Conservation (phyloP, 169 alveolate species). For the Eimeria praecox region DNA sequence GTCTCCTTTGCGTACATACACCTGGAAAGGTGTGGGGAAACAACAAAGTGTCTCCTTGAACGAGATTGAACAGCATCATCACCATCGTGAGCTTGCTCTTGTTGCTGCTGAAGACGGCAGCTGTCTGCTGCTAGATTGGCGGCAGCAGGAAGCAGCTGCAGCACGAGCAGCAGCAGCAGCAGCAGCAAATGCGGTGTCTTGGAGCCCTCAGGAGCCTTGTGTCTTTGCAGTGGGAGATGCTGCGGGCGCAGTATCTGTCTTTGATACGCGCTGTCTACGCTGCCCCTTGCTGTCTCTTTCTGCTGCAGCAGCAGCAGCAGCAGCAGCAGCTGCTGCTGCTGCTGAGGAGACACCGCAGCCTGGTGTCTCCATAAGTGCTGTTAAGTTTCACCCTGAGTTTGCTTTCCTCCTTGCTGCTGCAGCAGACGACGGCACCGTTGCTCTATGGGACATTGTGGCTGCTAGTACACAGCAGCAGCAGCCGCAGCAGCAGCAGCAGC, state of each 20-base stretch:
- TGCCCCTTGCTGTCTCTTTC: conserved; percentile 19
- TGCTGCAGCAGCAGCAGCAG: background rate
- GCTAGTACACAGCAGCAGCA: conserved; percentile 14
- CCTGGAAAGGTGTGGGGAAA: background rate
- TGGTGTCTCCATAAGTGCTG: conserved; percentile 23
- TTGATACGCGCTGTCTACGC: conserved; percentile 57
- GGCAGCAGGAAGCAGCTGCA: conserved; percentile 28
- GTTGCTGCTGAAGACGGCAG: conserved; percentile 71
- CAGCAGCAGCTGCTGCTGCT: conserved; percentile 35
- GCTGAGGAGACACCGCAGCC: background rate
- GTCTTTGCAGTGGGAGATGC: conserved; percentile 25
- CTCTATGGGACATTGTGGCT: conserved; percentile 20
- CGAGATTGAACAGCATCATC: conserved; percentile 48
- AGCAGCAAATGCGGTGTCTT: conserved; percentile 31
- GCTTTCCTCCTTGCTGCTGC: conserved; percentile 46
- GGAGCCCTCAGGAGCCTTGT: conserved; percentile 61
- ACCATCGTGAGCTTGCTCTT: conserved; percentile 35
- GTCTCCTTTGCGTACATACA: background rate
- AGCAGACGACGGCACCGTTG: conserved; percentile 19
- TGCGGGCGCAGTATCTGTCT: background rate
- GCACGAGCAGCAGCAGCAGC: conserved; percentile 9
- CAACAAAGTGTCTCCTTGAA: background rate
- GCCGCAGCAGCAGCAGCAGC: conserved; percentile 43
- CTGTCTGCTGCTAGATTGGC: conserved; percentile 60
- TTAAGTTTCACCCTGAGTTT: conserved; percentile 65